Evolutionary conservation across 768 basidiomycete species (phyloP).

Genomic region (Termitomyces sp.): DNA sequence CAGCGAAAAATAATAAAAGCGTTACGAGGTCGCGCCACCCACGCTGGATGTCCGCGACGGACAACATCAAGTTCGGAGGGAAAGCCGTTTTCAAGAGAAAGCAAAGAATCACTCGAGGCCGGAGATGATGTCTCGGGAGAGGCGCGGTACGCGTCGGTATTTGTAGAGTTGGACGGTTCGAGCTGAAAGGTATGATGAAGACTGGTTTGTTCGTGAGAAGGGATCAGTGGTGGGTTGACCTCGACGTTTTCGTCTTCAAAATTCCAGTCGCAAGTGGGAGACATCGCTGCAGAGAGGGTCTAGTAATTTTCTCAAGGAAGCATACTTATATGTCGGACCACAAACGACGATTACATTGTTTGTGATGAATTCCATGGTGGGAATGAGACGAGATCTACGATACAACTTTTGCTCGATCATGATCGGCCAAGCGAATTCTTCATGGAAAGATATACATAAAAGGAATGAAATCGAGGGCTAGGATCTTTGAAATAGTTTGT

Average conservation of each 20-base stretch:
- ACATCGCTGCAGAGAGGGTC: constrained; percentile 11
- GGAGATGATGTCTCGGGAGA: constrained; percentile 12
- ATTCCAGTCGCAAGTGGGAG: constrained; percentile 25
- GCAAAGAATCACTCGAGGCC: constrained; percentile 17
- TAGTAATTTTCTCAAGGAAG: not conserved
- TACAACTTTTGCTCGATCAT: constrained; percentile 10
- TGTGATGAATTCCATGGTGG: constrained; percentile 2
- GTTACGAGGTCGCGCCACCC: constrained; percentile 64
- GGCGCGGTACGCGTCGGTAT: not conserved
- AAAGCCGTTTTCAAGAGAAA: constrained; percentile 16
- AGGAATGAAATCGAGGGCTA: not conserved
- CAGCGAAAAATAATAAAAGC: constrained; percentile 72
- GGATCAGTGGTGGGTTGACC: not conserved
- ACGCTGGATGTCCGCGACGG: constrained; percentile 42
- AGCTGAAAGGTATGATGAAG: constrained; percentile 5
- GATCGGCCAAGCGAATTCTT: constrained; percentile 9
- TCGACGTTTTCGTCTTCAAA: constrained; percentile 18
- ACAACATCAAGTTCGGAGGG: constrained; percentile 19
- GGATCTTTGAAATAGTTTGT: not conserved
- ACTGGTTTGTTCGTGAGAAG: constrained; percentile 1
- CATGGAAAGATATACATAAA: not conserved
- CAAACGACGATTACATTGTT: constrained; percentile 13
- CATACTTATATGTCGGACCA: constrained; percentile 11
- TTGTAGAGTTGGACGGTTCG: not conserved
- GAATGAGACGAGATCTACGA: constrained; percentile 10